Base-by-base conservation (phyloP, 2,329 filamentous ascomycete genomes). In the Metarhizium album region DNA sequence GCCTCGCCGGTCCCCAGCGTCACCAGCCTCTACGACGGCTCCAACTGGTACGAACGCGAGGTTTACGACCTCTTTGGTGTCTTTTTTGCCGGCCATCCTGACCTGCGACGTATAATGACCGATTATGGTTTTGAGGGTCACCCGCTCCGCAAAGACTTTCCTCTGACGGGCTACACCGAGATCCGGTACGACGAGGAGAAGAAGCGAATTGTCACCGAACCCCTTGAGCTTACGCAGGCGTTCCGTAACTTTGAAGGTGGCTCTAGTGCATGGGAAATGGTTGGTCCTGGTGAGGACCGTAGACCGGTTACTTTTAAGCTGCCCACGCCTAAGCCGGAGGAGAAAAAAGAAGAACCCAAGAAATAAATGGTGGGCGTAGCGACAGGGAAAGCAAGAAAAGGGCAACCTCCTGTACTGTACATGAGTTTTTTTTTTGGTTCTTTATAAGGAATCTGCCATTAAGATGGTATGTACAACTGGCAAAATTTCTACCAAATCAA, bases 71-170 rank as follows among this genome's bases (percentile, higher is more conserved):
- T 98, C 63, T 98, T 95, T 65, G 93, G 93, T 57, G 90, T 98
- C 59, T 96, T 97, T 78, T 98, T 98, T 72, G 78, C 85, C 50
- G 89, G 86, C 55, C 93, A 98, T 74, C 93, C 93, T 38, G 94
- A 98, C 73, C 76, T 98, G 61, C 83, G 93, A 68, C 83, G 93
- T 60, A 97, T 98, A 74, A 94, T 98, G 91, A 98, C 93, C 58
- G 93, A 98, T 69, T 98, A 98, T 69, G 93, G 93, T 49, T 98
- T 98, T 65, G 94, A 98, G 69, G 93, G 93, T 49, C 93, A 98
- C 73, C 93, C 93, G 42, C 74, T 98, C 66, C 82, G 94, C 65
- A 98, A 98, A 75, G 93, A 98, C 67, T 98, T 98, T 75, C 93
- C 93, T 22, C 74, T 98, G 67, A 96, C 93, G 2, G 93, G 93